Conservation (phyloP, 345 rosid genomes). For the Pugionium cornutum region DNA sequence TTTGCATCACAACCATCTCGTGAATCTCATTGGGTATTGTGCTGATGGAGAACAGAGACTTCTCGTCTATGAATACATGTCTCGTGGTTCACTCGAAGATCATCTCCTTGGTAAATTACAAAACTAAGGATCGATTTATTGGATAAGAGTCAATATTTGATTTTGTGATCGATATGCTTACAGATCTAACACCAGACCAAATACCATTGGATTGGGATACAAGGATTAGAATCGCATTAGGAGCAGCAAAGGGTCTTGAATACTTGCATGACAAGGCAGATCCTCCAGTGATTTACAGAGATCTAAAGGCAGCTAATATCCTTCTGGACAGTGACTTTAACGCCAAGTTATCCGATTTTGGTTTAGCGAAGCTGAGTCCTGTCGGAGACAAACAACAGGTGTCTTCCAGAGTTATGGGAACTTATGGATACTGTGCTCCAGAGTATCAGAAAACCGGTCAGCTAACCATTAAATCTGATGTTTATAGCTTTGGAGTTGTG, state of each 20-base stretch:
- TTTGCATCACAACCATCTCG: slow-evolving; percentile 4
- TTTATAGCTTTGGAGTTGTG: slow-evolving; percentile 1
- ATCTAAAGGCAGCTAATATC: slow-evolving; percentile 5
- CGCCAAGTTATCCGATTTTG: slow-evolving; percentile 3
- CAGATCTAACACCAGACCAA: slow-evolving; percentile 1
- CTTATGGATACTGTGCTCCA: neutral
- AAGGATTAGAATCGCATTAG: slow-evolving; percentile 1
- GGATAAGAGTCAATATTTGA: too few species aligned
- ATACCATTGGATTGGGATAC: neutral
- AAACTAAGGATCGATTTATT: too few species aligned
- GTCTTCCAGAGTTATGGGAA: slow-evolving; percentile 13
- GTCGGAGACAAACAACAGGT: slow-evolving; percentile 3
- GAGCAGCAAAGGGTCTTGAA: slow-evolving; percentile 2
- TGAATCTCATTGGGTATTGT: slow-evolving; percentile 9
- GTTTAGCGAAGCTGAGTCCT: slow-evolving; percentile 1
- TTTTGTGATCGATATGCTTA: too few species aligned
- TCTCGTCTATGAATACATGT: slow-evolving; percentile 14
- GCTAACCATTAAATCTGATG: neutral
- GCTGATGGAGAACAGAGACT: slow-evolving; percentile 20
- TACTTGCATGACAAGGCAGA: slow-evolving; percentile 12
- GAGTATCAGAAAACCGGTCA: too few species aligned
- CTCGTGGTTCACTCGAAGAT: slow-evolving; percentile 9
- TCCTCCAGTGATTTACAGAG: slow-evolving; percentile 9
- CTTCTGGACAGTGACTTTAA: slow-evolving; percentile 6
- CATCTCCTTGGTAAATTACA: neutral